These are phyloP conservation scores for Theileria equi DNA, from an alignment of 169 alveolate genomes.

Conservation along the genomic window DNA sequence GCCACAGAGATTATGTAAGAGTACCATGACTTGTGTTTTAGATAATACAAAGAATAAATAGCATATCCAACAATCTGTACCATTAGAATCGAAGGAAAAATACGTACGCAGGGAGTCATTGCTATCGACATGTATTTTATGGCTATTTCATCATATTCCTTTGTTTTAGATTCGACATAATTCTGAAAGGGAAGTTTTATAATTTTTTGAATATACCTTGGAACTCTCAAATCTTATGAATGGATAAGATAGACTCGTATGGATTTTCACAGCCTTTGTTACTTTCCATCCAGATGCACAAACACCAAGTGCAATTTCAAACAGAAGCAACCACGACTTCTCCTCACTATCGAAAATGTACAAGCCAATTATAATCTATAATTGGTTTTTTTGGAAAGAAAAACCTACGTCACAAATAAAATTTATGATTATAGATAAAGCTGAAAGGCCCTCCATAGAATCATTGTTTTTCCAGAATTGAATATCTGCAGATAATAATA, in stretches of 20 bases:
- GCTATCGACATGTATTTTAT: slow-evolving; percentile 86
- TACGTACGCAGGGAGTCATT: slow-evolving; percentile 79
- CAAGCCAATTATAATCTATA: slow-evolving; percentile 82
- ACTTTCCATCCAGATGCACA: slow-evolving; percentile 91
- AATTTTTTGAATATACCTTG: slow-evolving; percentile 7
- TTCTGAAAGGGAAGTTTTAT: slow-evolving; percentile 17
- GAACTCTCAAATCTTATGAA: slow-evolving; percentile 34
- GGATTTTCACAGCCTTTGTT: slow-evolving; percentile 86
- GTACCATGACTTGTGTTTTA: slow-evolving; percentile 93
- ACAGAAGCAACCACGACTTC: slow-evolving; percentile 87
- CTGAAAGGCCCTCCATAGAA: slow-evolving; percentile 93
- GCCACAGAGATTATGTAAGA: slow-evolving; percentile 88
- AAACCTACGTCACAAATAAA: slow-evolving; percentile 76
- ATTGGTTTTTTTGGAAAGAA: not conserved
- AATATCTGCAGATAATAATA: slow-evolving; percentile 71
- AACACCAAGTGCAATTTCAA: slow-evolving; percentile 88
- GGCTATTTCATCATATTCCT: slow-evolving; percentile 88
- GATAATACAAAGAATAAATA: slow-evolving; percentile 84
- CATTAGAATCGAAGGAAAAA: not conserved
- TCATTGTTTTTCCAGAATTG: slow-evolving; percentile 93
- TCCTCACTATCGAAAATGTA: slow-evolving; percentile 90
- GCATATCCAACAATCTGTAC: slow-evolving; percentile 81
- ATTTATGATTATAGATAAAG: slow-evolving; percentile 84
- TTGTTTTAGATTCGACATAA: slow-evolving; percentile 84
- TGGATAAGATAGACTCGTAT: slow-evolving; percentile 81